Conservation (phyloP, 768 basidiomycete species). For the Myochromella boudieri region DNA sequence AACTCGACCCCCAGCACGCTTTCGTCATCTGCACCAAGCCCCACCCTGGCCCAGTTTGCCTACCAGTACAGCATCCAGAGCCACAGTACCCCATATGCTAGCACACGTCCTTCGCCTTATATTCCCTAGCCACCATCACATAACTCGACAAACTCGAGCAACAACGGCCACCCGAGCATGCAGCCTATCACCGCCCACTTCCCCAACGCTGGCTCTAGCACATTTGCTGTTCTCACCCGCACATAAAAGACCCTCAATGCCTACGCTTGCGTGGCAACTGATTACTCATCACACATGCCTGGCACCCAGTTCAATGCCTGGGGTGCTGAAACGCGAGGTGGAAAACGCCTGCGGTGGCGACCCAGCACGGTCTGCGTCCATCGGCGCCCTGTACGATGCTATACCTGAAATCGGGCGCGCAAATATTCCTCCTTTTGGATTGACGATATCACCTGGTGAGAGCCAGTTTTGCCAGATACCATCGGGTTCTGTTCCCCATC, state of each 20-base stretch:
- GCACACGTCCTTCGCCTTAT: slow-evolving; percentile 33
- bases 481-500: too few species aligned
- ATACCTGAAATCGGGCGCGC: too few species aligned
- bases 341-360: slow-evolving; percentile 5
- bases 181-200: slow-evolving; percentile 14
- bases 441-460: too few species aligned
- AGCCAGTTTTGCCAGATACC: too few species aligned
- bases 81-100: slow-evolving; percentile 12
- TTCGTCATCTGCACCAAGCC: slow-evolving; percentile 41
- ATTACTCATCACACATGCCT: slow-evolving; percentile 64
- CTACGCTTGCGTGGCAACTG: slow-evolving; percentile 61
- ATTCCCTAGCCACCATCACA: slow-evolving; percentile 48
- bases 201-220: slow-evolving; percentile 2
- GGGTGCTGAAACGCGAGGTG: slow-evolving; percentile 47
- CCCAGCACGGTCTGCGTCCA: slow-evolving; percentile 11
- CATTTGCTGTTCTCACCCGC: slow-evolving; percentile 29
- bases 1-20: slow-evolving; percentile 35
- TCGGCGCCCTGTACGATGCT: slow-evolving; percentile 10
- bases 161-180: too few species aligned
- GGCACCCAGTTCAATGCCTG: slow-evolving; percentile 54
- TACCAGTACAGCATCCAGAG: slow-evolving; percentile 27
- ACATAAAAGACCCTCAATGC: slow-evolving; percentile 64
- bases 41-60: slow-evolving; percentile 24
- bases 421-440: too few species aligned
- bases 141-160: slow-evolving; percentile 44